Percentiles rank a stretch among this genome's conserved stretches.
These are phyloP conservation scores for Ustilago sp. DNA, from an alignment of 1,284 basidiomycete species.

Conservation along the genomic window DNA sequence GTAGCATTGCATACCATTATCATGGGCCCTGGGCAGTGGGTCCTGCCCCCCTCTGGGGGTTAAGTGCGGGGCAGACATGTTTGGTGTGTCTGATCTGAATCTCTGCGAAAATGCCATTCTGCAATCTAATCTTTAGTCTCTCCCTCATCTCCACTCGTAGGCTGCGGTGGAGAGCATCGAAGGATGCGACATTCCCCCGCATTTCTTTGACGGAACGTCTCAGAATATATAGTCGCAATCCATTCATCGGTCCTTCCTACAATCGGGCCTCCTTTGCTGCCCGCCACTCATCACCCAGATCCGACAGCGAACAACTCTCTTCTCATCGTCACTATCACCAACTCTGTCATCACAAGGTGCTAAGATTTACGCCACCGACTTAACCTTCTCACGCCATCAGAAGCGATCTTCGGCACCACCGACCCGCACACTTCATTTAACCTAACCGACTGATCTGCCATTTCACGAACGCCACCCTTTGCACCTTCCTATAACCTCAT, in stretches of 20 bases:
- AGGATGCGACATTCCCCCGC: no score
- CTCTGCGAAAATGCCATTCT: no score
- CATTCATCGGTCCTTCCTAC: background rate
- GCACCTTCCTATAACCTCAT: background rate
- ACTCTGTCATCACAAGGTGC: background rate
- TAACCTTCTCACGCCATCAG: background rate
- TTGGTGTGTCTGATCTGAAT: no score
- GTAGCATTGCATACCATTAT: no score
- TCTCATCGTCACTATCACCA: no score
- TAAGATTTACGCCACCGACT: background rate
- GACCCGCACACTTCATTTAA: background rate
- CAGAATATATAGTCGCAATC: slow-evolving; percentile 2
- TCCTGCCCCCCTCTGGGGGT: no score
- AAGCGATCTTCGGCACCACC: background rate
- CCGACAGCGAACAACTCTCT: background rate
- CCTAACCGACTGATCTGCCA: background rate
- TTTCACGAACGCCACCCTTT: background rate
- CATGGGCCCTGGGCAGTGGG: no score
- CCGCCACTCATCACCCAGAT: background rate
- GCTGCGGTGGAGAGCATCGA: no score
- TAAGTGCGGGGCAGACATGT: no score
- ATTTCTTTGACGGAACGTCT: no score
- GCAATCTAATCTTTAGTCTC: no score
- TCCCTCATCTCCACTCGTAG: no score
- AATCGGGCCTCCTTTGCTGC: background rate